Evolutionary conservation across 257 asterid genomes (phyloP).

Genomic region (Perilla frutescens): DNA sequence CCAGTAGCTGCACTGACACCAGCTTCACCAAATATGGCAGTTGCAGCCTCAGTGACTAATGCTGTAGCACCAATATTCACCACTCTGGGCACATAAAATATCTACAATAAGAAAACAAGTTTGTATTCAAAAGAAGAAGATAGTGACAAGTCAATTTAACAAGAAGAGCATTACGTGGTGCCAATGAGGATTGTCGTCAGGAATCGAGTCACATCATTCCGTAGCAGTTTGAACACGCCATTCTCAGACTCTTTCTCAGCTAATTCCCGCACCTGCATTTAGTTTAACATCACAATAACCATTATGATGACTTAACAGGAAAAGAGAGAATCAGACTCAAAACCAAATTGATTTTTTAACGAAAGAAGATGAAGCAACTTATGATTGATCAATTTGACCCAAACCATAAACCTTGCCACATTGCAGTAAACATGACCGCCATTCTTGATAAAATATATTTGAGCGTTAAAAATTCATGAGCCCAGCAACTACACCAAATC

Average conservation of each 20-base stretch:
- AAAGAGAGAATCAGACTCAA: not conserved
- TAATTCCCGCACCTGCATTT: slow-evolving; percentile 86
- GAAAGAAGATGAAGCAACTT: not conserved
- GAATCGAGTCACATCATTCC: slow-evolving; percentile 95
- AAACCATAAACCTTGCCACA: not conserved
- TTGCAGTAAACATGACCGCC: slow-evolving; percentile 29
- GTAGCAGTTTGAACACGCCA: slow-evolving; percentile 91
- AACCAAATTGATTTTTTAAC: slow-evolving; percentile 12
- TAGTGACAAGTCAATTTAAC: slow-evolving; percentile 33
- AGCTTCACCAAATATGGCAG: slow-evolving; percentile 94
- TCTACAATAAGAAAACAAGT: slow-evolving; percentile 52
- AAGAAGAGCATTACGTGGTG: slow-evolving; percentile 82
- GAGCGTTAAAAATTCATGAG: not conserved
- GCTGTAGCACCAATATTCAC: slow-evolving; percentile 99
- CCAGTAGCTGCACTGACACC: slow-evolving; percentile 99
- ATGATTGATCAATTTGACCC: slow-evolving; percentile 2
- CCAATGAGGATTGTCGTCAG: slow-evolving; percentile 98
- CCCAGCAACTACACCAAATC: slow-evolving; percentile 34
- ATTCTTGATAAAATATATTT: slow-evolving; percentile 19
- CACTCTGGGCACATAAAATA: slow-evolving; percentile 75
- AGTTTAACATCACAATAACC: slow-evolving; percentile 27
- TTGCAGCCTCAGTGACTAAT: slow-evolving; percentile 95
- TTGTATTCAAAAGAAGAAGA: slow-evolving; percentile 46
- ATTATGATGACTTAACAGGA: not conserved
- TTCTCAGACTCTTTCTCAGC: slow-evolving; percentile 94